Evolutionary conservation across 495 filamentous ascomycete species (phyloP).

Genomic region (Hyaloscypha bicolor): DNA sequence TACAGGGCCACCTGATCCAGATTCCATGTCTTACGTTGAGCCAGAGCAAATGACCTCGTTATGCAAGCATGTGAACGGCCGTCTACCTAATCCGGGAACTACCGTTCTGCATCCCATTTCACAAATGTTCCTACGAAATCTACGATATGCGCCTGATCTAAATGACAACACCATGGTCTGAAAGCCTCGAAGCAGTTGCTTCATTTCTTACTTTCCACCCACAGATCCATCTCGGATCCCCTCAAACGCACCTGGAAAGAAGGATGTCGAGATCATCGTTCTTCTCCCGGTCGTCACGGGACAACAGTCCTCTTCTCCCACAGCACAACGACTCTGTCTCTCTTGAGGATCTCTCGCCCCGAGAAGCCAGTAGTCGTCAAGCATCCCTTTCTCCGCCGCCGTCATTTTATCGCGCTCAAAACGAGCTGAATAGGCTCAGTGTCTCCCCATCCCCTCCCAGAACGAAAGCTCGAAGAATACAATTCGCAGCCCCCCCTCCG

Average conservation of each 20-base stretch:
- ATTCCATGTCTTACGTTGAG: background rate
- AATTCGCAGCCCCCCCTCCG: conserved; percentile 31
- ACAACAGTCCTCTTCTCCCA: conserved; percentile 26
- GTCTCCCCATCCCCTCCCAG: conserved; percentile 14
- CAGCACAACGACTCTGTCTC: conserved; percentile 27
- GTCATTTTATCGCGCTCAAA: conserved; percentile 26
- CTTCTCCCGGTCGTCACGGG: conserved; percentile 27
- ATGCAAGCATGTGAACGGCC: conserved; percentile 10
- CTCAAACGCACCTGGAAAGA: background rate
- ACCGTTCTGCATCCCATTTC: background rate
- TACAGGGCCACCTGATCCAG: background rate
- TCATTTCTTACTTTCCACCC: background rate
- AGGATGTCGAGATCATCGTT: conserved; percentile 24
- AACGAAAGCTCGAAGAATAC: conserved; percentile 20
- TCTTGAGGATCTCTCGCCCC: conserved; percentile 28
- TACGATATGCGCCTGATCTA: background rate
- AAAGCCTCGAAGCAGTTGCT: background rate
- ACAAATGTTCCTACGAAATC: background rate
- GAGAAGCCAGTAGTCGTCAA: conserved; percentile 4
- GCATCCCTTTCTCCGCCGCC: conserved; percentile 26
- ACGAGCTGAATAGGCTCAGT: background rate
- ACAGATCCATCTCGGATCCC: background rate
- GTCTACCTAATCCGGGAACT: background rate
- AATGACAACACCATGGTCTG: background rate
- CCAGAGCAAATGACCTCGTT: background rate